Conservation (phyloP, 2,329 filamentous ascomycete species). For the Aspergillus eucalypticola region DNA sequence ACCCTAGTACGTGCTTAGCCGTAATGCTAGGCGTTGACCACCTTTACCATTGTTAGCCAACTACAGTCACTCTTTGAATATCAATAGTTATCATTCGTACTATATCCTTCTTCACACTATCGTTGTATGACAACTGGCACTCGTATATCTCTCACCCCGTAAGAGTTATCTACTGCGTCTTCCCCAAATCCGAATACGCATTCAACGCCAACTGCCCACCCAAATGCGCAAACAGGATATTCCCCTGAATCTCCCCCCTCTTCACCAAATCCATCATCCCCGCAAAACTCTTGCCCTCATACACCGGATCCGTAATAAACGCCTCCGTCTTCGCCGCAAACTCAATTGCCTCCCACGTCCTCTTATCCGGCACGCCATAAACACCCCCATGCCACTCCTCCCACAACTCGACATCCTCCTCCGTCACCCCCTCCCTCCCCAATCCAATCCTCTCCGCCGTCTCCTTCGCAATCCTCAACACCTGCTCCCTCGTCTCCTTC, state of each 20-base stretch:
- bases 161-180: not conserved
- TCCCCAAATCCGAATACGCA: conserved; percentile 55
- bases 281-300: conserved; percentile 73
- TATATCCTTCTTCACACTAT: too few species aligned
- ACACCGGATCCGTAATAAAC: conserved; percentile 74
- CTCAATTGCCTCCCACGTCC: conserved; percentile 67
- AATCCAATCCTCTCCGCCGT: conserved; percentile 67
- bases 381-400: conserved; percentile 65
- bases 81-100: not conserved
- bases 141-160: too few species aligned
- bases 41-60: conserved; percentile 18
- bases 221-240: conserved; percentile 70
- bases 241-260: conserved; percentile 63
- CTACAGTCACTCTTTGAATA: conserved; percentile 31
- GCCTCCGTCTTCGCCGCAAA: conserved; percentile 69
- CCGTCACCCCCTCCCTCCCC: conserved; percentile 59
- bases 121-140: too few species aligned
- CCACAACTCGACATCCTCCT: conserved; percentile 64
- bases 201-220: conserved; percentile 70
- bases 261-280: conserved; percentile 69
- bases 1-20: not conserved
- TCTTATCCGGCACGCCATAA: conserved; percentile 67
- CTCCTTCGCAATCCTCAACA: conserved; percentile 65
- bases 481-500: conserved; percentile 63
- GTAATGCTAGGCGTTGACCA: too few species aligned